phyloP scores from a whole-genome alignment of 768 basidiomycete genomes.

The Tulasnella calospora region DNA sequence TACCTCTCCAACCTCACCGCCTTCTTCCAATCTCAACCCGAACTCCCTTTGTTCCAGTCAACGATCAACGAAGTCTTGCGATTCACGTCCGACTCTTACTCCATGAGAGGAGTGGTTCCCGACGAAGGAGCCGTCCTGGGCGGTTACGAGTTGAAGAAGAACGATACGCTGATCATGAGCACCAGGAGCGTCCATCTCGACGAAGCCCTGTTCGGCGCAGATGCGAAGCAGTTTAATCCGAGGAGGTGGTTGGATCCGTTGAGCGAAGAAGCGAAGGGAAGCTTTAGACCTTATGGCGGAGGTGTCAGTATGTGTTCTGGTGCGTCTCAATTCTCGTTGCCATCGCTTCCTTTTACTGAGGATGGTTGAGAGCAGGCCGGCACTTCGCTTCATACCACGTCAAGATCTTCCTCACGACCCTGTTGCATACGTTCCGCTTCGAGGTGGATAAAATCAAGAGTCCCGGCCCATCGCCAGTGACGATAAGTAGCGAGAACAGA shows the following conservation, averaged over 20 bases:
- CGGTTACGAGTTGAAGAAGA: conserved; percentile 23
- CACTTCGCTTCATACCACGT: conserved; percentile 23
- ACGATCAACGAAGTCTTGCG: conserved; percentile 19
- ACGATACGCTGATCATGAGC: conserved; percentile 15
- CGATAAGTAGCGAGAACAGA: conserved; percentile 12
- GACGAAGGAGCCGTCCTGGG: conserved; percentile 8
- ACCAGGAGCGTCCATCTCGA: conserved; percentile 21
- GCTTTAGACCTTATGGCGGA: conserved; percentile 21
- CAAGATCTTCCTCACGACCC: conserved; percentile 22
- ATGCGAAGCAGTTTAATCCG: not conserved
- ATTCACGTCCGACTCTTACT: conserved; percentile 21
- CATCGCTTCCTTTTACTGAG: no score
- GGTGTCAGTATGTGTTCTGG: conserved; percentile 19
- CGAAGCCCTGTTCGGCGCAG: not conserved
- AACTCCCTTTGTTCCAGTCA: conserved; percentile 4
- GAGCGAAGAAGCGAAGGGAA: conserved; percentile 7
- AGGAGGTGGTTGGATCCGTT: not conserved
- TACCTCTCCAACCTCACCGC: conserved; percentile 17
- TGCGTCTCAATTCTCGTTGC: not conserved
- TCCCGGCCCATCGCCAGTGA: not conserved
- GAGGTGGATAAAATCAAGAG: conserved; percentile 17
- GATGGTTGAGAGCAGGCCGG: not conserved
- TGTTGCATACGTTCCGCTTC: conserved; percentile 18
- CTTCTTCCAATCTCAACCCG: conserved; percentile 23
- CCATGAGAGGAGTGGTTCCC: conserved; percentile 12